Evolutionary conservation across 495 filamentous ascomycete genomes (phyloP).

Genomic region (Recurvomyces mirabilis): DNA sequence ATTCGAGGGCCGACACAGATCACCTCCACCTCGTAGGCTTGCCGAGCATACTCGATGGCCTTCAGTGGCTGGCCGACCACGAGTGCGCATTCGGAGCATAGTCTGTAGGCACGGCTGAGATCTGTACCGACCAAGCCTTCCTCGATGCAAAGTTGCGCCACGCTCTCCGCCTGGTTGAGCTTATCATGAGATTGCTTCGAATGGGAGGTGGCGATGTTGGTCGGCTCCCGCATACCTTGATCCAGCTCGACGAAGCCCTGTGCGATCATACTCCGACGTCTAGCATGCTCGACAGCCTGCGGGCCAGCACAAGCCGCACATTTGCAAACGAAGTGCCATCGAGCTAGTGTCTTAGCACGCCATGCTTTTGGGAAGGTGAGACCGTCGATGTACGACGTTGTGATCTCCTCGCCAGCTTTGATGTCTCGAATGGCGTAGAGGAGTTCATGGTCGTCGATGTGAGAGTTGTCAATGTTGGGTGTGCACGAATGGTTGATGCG

Average conservation of each 20-base stretch:
- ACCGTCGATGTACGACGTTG: constrained; percentile 18
- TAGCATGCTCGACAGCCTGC: background rate
- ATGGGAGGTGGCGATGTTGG: background rate
- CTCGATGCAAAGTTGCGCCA: background rate
- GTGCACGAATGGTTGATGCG: constrained; percentile 30
- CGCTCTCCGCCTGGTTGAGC: background rate
- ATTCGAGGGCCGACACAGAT: constrained; percentile 1
- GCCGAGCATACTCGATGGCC: background rate
- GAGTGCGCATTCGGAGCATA: constrained; percentile 1
- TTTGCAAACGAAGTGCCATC: constrained; percentile 19
- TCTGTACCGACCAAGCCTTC: constrained; percentile 7
- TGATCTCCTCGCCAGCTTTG: constrained; percentile 25
- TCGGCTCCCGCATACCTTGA: background rate
- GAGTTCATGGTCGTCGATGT: constrained; percentile 21
- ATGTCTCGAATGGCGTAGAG: constrained; percentile 25
- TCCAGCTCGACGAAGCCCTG: background rate
- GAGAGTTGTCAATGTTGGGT: constrained; percentile 25
- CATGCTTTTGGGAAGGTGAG: background rate
- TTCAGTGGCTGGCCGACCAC: background rate
- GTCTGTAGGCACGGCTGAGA: background rate
- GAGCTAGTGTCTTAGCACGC: background rate
- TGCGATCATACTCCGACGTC: background rate
- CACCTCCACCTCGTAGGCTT: constrained; percentile 5
- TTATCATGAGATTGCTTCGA: background rate
- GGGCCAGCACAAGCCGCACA: constrained; percentile 20